These are phyloP conservation scores for Prunus campanulata DNA, from an alignment of 306 rosid species.

Conservation along the genomic window DNA sequence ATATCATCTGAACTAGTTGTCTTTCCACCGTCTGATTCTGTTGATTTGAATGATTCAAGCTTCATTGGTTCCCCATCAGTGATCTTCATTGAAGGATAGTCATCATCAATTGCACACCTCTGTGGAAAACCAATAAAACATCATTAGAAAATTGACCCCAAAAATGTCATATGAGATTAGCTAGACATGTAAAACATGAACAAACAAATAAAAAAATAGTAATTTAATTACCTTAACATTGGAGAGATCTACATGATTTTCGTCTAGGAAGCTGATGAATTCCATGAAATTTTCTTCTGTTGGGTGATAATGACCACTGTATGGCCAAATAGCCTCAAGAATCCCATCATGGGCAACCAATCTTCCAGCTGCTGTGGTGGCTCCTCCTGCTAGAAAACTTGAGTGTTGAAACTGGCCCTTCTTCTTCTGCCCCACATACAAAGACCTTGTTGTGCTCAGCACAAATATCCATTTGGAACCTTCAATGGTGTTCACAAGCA, in stretches of 20 bases:
- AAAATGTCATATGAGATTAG: neutral
- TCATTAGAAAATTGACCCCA: neutral
- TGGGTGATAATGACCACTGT: constrained; percentile 94
- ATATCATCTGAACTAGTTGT: constrained; percentile 10
- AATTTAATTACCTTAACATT: constrained; percentile 60
- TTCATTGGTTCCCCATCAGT: constrained; percentile 22
- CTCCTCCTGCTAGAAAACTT: constrained; percentile 85
- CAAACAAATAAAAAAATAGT: neutral
- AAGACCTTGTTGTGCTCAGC: constrained; percentile 71
- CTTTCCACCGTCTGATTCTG: constrained; percentile 5
- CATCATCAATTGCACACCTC: constrained; percentile 83
- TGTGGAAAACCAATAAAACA: constrained; percentile 16
- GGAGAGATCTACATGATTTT: constrained; percentile 75
- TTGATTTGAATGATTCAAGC: constrained; percentile 22
- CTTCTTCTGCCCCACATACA: constrained; percentile 78
- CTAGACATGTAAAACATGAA: neutral
- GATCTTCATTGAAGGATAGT: constrained; percentile 36
- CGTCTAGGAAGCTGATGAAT: constrained; percentile 71
- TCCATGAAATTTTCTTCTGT: constrained; percentile 88
- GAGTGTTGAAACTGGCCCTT: constrained; percentile 89
- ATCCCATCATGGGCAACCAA: constrained; percentile 64
- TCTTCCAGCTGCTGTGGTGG: constrained; percentile 94
- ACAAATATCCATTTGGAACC: constrained; percentile 91
- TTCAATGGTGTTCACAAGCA: constrained; percentile 47
- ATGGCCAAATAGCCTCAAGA: constrained; percentile 96